A percentile compares a stretch with the other conserved stretches of the same genome.
Evolutionary conservation across 306 rosid genomes (phyloP).

Genomic region (Herpetospermum pedunculosum): DNA sequence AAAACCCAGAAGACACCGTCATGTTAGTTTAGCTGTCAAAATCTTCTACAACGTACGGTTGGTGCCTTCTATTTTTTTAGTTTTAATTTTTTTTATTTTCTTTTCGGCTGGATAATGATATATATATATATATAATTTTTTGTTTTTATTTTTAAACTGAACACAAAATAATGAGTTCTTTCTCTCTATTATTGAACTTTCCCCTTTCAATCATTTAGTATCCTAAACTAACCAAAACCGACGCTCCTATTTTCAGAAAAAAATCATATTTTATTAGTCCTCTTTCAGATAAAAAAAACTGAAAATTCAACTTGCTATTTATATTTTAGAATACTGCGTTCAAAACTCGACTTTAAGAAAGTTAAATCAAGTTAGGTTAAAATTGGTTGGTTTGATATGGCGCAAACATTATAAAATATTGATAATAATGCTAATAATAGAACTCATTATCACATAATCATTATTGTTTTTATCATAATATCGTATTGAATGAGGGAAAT

Average conservation of each 20-base stretch:
- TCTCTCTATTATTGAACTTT: background rate
- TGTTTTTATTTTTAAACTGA: no score
- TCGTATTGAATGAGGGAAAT: background rate
- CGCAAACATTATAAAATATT: background rate
- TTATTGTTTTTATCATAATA: background rate
- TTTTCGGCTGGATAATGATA: background rate
- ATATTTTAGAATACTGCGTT: background rate
- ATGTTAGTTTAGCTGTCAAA: conserved; percentile 6
- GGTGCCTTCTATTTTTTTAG: background rate
- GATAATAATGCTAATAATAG: background rate
- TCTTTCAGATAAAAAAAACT: background rate
- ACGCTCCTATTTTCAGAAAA: background rate
- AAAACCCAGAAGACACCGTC: background rate
- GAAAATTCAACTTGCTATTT: background rate
- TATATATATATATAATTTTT: no score
- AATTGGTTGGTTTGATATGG: background rate
- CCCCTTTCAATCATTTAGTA: background rate
- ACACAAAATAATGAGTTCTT: background rate
- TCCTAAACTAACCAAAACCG: background rate
- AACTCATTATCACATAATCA: background rate
- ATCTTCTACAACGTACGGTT: background rate
- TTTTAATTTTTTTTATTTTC: background rate
- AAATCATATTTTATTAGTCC: background rate
- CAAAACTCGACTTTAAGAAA: background rate
- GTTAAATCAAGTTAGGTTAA: background rate